Percentiles rank a stretch among this genome's conserved stretches.
phyloP scores from a whole-genome alignment of 306 rosid species.

The Prunus mira region DNA sequence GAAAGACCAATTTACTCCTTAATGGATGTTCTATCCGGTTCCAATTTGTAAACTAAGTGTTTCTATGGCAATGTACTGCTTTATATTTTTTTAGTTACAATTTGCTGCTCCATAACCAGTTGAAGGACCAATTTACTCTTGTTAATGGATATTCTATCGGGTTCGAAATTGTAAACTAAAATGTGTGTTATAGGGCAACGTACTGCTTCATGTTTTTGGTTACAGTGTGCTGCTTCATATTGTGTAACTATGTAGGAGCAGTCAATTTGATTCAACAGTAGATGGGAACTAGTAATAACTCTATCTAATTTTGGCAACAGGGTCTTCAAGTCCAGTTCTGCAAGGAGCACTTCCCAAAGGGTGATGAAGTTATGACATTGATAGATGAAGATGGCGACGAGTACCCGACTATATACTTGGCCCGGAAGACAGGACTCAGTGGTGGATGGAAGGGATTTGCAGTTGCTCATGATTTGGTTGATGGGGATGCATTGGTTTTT shows the following conservation, averaged over 20 bases:
- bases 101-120: no score
- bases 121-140: no score
- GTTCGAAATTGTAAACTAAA: no score
- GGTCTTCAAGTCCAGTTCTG: constrained; percentile 45
- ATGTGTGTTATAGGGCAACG: background rate
- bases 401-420: constrained; percentile 37
- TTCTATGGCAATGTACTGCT: no score
- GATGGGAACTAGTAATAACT: background rate
- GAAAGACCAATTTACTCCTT: background rate
- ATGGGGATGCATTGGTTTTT: constrained; percentile 67
- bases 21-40: background rate
- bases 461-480: constrained; percentile 51
- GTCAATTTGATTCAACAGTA: background rate
- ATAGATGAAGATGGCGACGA: constrained; percentile 43
- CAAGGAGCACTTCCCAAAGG: constrained; percentile 37
- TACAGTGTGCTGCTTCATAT: background rate
- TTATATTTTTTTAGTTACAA: no score
- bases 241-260: background rate
- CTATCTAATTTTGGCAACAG: constrained; percentile 17
- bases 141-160: no score
- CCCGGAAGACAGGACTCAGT: constrained; percentile 41
- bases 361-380: constrained; percentile 35
- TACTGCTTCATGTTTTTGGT: no score
- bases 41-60: no score
- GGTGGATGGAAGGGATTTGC: constrained; percentile 66